Evolutionary conservation across 176 grass and related monocot genomes (phyloP).

Genomic region (Raddia distichophylla): DNA sequence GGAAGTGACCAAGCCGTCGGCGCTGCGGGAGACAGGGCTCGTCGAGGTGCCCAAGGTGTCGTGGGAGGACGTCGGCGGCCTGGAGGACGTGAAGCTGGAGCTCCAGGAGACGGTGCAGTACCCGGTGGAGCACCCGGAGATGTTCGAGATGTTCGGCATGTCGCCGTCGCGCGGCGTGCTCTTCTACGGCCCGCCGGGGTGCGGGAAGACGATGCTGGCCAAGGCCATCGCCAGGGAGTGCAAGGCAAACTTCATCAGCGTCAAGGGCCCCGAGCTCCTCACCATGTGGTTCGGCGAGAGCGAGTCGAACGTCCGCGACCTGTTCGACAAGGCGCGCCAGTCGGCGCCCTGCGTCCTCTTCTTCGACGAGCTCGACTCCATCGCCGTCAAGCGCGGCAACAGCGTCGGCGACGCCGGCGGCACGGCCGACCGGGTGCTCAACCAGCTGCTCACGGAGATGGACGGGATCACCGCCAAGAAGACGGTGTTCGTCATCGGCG

Average conservation of each 20-base stretch:
- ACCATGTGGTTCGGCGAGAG: constrained; percentile 75
- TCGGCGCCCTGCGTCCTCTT: constrained; percentile 67
- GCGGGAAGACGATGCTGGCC: constrained; percentile 56
- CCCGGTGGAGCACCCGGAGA: constrained; percentile 55
- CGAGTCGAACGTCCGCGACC: constrained; percentile 49
- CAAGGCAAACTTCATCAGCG: constrained; percentile 56
- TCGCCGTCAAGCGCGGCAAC: constrained; percentile 56
- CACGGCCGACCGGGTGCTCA: constrained; percentile 55
- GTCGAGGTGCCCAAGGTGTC: constrained; percentile 59
- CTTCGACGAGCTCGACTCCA: constrained; percentile 76
- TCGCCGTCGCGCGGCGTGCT: constrained; percentile 52
- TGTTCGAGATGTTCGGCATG: constrained; percentile 68
- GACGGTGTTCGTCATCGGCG: constrained; percentile 46
- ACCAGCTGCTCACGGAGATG: constrained; percentile 74
- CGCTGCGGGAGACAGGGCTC: constrained; percentile 43
- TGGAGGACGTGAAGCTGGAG: constrained; percentile 54
- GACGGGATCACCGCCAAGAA: constrained; percentile 73
- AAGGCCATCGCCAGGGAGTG: constrained; percentile 58
- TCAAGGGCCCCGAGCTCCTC: constrained; percentile 61
- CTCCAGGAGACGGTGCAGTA: constrained; percentile 63
- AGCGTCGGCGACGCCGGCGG: constrained; percentile 57
- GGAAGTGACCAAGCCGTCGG: constrained; percentile 61
- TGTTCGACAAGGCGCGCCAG: constrained; percentile 65
- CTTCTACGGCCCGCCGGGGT: constrained; percentile 54
- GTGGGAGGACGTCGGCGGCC: constrained; percentile 61